Conservation (phyloP, 306 rosid genomes). For the Pyrus betulifolia region DNA sequence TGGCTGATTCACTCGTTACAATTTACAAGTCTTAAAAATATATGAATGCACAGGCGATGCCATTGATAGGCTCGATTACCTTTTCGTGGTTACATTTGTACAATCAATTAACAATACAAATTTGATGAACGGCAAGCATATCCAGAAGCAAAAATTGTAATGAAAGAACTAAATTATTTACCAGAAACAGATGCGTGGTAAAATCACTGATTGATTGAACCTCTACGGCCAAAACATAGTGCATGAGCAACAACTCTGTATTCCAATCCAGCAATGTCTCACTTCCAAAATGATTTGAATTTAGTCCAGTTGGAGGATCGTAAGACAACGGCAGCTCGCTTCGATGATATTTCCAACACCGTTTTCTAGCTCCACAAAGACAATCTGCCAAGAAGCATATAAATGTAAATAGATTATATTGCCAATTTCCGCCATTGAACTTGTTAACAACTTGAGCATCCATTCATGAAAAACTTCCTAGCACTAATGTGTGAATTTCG, state of each 20-base stretch:
- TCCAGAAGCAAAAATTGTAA: neutral
- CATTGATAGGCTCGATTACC: neutral
- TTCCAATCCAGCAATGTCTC: neutral
- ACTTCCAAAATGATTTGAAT: neutral
- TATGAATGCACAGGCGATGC: neutral
- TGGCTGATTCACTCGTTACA: too few species aligned
- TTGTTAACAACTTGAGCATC: neutral
- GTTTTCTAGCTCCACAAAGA: neutral
- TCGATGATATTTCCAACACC: neutral
- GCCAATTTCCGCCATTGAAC: too few species aligned
- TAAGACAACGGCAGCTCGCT: neutral
- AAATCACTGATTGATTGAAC: neutral
- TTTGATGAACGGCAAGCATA: neutral
- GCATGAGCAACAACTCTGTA: neutral
- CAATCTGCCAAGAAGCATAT: neutral
- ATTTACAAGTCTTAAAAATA: too few species aligned
- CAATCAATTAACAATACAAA: neutral
- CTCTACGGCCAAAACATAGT: neutral
- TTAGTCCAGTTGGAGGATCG: neutral
- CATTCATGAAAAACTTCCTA: neutral
- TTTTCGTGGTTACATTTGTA: neutral
- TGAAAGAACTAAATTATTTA: neutral
- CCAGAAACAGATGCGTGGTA: neutral
- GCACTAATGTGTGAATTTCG: neutral
- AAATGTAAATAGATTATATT: neutral